These are phyloP conservation scores for Silene uniflora DNA, from an alignment of 148 eudicot genomes.

Conservation along the genomic window DNA sequence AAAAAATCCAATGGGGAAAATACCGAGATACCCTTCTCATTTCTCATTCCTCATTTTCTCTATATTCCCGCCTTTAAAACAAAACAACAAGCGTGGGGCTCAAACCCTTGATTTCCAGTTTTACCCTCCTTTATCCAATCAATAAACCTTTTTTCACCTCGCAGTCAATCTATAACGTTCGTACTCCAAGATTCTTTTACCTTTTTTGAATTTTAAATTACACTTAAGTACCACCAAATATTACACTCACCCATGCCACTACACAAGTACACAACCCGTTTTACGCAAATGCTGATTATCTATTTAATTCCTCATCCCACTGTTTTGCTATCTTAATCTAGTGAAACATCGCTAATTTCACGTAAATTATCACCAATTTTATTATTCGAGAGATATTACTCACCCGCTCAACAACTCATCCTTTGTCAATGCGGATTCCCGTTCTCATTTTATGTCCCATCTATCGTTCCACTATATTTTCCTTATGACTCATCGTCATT, in stretches of 20 bases:
- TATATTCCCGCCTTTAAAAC: neutral
- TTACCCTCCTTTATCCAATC: neutral
- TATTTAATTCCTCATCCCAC: too few relatives aligned
- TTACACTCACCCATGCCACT: neutral
- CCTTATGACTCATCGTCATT: too few relatives aligned
- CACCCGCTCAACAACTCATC: too few relatives aligned
- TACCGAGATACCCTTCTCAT: neutral
- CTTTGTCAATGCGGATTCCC: too few relatives aligned
- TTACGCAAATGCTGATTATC: too few relatives aligned
- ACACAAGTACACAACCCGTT: neutral
- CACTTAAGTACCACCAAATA: neutral
- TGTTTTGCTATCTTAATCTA: too few relatives aligned
- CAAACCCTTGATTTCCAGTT: neutral
- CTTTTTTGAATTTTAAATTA: conserved; percentile 23
- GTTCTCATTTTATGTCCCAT: too few relatives aligned
- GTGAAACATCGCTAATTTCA: too few relatives aligned
- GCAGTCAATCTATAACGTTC: neutral
- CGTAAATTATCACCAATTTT: too few relatives aligned
- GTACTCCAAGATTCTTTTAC: conserved; percentile 7
- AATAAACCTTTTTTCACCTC: neutral
- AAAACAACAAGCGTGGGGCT: conserved; percentile 9
- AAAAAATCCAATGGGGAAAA: neutral
- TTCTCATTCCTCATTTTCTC: too few relatives aligned
- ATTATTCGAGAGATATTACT: too few relatives aligned
- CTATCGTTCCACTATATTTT: too few relatives aligned